Base-by-base conservation (phyloP, 2,329 filamentous ascomycete genomes). In the Tolypocladium pustulatum region DNA sequence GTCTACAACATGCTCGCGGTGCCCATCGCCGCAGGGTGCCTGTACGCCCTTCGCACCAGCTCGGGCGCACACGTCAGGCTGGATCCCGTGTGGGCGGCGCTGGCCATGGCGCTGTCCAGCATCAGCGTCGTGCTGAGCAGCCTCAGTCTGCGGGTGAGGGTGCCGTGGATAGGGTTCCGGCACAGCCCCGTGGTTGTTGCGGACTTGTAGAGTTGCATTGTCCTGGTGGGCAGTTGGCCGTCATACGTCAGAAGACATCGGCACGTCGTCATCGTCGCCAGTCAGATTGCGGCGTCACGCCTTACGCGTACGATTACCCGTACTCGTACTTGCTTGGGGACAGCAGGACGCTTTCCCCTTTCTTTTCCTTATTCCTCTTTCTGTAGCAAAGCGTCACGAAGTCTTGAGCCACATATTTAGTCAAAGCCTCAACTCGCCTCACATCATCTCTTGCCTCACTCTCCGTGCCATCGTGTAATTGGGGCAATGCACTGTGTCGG, bases 41-140 rank as follows among this genome's bases (percentile, higher is more conserved):
- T 95, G 60, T 95, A 89, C 71, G 75, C 81, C 2, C 63, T 86
- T 54, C 69, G 66, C 57, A 78, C 77, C 54, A 69, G 71, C 4
- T 66, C 69, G 2, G 80, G 78, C 1, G 69, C 70, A 36, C 87
- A 88, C 68, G 73, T 91, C 25, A 76, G 82, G 61, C 73, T 92
- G 54, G 86, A 90, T 69, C 89, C 89, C 0, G 89, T 89, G 1
- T 97, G 92, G 92, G 93, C 92, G 6, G 88, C 86, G 64, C 73
- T 96, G 69, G 92, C 92, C 1, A 97, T 97, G 93, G 93, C 93
- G 32, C 73, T 92, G 71, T 96, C 91, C 72, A 93, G 89, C 71
- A 86, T 97, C 64, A 94, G 89, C 67, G 92, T 97, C 53, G 88
- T 97, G 56, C 75, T 84, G 68, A 96, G 91, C 70, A 93, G 89